Conservation (phyloP, 2,329 filamentous ascomycete genomes). For the Aspergillus fijiensis region DNA sequence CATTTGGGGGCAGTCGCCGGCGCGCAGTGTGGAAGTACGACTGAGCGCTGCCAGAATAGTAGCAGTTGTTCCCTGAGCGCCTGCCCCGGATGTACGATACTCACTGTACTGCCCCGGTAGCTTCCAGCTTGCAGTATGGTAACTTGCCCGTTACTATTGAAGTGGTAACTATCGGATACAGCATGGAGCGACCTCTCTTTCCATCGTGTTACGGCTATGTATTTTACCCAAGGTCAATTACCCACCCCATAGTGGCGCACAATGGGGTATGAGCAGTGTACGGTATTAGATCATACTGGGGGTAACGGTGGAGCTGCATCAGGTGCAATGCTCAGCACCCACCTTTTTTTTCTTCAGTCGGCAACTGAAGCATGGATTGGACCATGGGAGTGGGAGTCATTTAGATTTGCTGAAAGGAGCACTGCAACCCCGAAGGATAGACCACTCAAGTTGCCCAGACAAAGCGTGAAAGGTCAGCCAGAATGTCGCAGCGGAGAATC, state of each 20-base stretch:
- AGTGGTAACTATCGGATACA: not conserved
- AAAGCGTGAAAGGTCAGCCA: conserved; percentile 5
- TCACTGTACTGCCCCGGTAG: not conserved
- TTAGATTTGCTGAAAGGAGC: not conserved
- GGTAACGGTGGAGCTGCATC: conserved; percentile 10
- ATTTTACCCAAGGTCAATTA: conserved; percentile 16
- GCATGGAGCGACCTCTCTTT: not conserved
- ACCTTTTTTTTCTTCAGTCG: not conserved
- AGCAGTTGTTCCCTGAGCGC: not conserved
- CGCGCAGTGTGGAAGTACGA: not conserved
- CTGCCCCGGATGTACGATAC: not conserved
- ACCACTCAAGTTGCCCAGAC: not conserved
- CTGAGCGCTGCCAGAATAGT: not conserved
- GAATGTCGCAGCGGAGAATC: conserved; percentile 3
- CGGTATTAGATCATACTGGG: conserved; percentile 15
- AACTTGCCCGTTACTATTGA: not conserved
- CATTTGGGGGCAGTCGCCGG: not conserved
- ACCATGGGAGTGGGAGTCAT: not conserved
- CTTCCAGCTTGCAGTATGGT: not conserved
- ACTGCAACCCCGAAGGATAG: conserved; percentile 1
- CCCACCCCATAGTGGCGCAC: conserved; percentile 18
- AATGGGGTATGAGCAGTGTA: conserved; percentile 12
- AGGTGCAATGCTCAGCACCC: conserved; percentile 3
- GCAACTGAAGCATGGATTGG: conserved; percentile 1
- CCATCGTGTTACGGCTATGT: conserved; percentile 9